Percentiles rank a stretch among this genome's conserved stretches.
These are phyloP conservation scores for Spongiforma sp. DNA, from an alignment of 1,284 basidiomycete genomes.

Conservation along the genomic window DNA sequence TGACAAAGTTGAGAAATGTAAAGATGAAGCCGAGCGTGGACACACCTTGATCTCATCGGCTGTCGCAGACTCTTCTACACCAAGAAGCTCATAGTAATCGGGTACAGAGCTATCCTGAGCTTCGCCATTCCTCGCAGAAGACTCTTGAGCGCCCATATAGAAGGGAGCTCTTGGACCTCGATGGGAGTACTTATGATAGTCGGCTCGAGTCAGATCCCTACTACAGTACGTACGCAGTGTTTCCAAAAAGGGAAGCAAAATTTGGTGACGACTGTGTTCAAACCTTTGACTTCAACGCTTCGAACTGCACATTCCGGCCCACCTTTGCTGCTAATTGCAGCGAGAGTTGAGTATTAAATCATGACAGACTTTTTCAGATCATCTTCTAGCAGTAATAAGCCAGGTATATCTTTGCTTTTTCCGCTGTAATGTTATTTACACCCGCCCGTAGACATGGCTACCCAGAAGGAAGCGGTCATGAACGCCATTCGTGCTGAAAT, in stretches of 20 bases:
- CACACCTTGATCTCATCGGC: constrained; percentile 87
- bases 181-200: constrained; percentile 1
- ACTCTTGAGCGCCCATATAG: constrained; percentile 78
- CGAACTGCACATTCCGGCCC: too few relatives aligned
- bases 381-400: constrained; percentile 33
- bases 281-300: too few relatives aligned
- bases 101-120: constrained; percentile 37
- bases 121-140: constrained; percentile 47
- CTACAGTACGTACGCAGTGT: neutral
- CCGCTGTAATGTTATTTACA: constrained; percentile 2
- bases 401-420: constrained; percentile 34
- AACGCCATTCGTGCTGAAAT: constrained; percentile 72
- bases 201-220: neutral
- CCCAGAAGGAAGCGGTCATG: constrained; percentile 76
- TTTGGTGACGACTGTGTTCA: too few relatives aligned
- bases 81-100: constrained; percentile 85
- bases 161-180: too few relatives aligned
- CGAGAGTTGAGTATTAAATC: constrained; percentile 9
- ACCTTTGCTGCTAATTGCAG: too few relatives aligned
- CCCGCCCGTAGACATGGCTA: constrained; percentile 56
- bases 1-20: constrained; percentile 7
- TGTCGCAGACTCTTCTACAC: constrained; percentile 80
- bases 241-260: too few relatives aligned
- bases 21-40: constrained; percentile 5
- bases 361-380: constrained; percentile 60